Base-by-base conservation (phyloP, 139 green algal genomes). In the Tetraselmis chui region DNA sequence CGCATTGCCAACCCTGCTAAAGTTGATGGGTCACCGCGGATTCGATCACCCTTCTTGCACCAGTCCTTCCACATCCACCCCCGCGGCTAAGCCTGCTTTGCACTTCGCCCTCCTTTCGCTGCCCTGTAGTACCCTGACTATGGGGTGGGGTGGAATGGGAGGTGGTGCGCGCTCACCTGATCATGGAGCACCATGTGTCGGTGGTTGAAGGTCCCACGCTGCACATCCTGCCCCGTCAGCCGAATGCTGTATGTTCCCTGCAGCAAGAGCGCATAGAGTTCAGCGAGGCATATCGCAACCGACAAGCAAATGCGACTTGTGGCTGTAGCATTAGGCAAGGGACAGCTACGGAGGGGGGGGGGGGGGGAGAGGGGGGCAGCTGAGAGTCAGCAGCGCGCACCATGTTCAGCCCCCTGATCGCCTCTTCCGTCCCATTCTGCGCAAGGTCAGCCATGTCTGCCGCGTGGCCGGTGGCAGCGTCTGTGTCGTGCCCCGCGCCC, bases 201-300 rank as follows among this genome's bases (percentile, higher is more conserved):
- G 59, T 97, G 93, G 77, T 91, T 93, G 84, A 97, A 97, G 5
- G 93, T 97, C 31, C 93, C 93, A 0, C 93, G 83, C 87, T 95
- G 92, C 28, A 83, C 84, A 84, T 97, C 93, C 87, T 97, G 93
- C 26, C 92, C 92, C n/a, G 76, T 91, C 77, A 97, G 83, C 23
- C 93, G 84, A 27, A 94, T 86, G 75, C 85, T 30, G 81, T 84
- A 82, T 30, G 32, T 29, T 2, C 76, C 76, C 28, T 32, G 27
- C n/a, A 67, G 45, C 5, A 67, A 67, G 45, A 18, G 18, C 5
- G 18, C 45, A 67, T 18, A 18, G 11, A 67, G 11, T 18, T 18
- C 45, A 5, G 45, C 11, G 18, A 67, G 45, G 45, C n/a, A n/a
- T n/a, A n/a, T n/a, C n/a, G n/a, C n/a, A n/a, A n/a, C n/a, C n/a